Evolutionary conservation across 2,329 filamentous ascomycete species (phyloP), one percentile per base, ranked within the genome.

Genomic region (Thielaviopsis musarum): DNA sequence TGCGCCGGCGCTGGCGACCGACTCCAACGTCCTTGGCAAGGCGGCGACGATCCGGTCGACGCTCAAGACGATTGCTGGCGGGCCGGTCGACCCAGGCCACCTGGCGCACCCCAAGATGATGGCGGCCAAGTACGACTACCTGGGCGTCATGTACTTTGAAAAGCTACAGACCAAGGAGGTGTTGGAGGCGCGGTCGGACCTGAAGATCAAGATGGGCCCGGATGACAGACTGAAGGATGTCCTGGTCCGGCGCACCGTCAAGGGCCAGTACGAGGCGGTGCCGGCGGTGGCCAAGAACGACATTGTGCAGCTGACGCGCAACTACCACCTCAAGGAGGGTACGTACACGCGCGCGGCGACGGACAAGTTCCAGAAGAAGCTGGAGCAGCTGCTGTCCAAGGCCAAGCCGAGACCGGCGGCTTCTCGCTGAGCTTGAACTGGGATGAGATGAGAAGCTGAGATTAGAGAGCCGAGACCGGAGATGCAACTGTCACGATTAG

Each of bases 311-410:
- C 51, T 71, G 48, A 66, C 71, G 51, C 67, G 69, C 59, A 67
- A 68, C 62, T 70, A 69, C 67, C 71, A 73, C 53, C 62, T 73
- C 59, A 66, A 70, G 58, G 66, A 70, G 15, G 68, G 69, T 63
- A 71, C 71, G 52, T 75, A 73, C 64, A 64, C 64, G 21, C 62
- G 61, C 15, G 65, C 62, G 53, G 68, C 73, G 30, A 66, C 69
- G 54, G 66, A 68, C 56, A 66, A 64, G 48, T 75, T 75, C 59
- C 69, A 74, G 67, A 67, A 63, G 28, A 75, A 74, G 68, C 24
- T 61, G 21, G 21, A 56, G 41, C 38, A 61, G 22, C 26, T 61
- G 30, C 49, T 63, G 28, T 52, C 51, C 15, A 59, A 61, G 41
- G 56, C 38, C 3, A 57, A 59, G 28, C 34, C 52, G 10, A 61